A percentile compares a stretch with the other conserved stretches of the same genome.
Conservation (phyloP, 2,329 filamentous ascomycete genomes). For the Mariannaea elegans region DNA sequence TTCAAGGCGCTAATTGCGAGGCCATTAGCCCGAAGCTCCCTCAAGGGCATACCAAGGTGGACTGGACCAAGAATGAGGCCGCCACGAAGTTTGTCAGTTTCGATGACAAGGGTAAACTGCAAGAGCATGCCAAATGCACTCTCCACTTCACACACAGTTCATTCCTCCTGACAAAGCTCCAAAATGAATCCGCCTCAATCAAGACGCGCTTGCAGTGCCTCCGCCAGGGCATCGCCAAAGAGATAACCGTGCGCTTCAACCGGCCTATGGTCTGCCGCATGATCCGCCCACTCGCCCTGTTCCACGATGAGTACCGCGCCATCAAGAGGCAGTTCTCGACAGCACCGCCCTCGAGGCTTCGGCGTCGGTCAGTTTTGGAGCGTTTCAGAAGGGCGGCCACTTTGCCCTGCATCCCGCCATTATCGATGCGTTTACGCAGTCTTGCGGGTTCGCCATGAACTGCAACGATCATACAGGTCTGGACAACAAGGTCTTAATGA, state of each 20-base stretch:
- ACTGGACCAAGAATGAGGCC: slow-evolving; percentile 16
- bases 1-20: neutral
- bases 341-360: slow-evolving; percentile 29
- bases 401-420: slow-evolving; percentile 34
- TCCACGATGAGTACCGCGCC: slow-evolving; percentile 34
- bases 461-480: slow-evolving; percentile 34
- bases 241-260: slow-evolving; percentile 30
- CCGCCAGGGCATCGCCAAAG: slow-evolving; percentile 17
- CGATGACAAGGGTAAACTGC: neutral
- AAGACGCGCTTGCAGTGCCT: neutral
- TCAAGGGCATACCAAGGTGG: neutral
- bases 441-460: slow-evolving; percentile 36
- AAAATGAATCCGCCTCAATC: neutral
- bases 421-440: slow-evolving; percentile 32
- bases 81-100: neutral
- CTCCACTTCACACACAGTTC: neutral
- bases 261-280: slow-evolving; percentile 34
- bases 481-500: slow-evolving; percentile 33
- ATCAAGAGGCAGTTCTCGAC: slow-evolving; percentile 35
- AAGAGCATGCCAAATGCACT: neutral
- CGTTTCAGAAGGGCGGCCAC: slow-evolving; percentile 24
- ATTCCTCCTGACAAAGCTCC: neutral
- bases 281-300: slow-evolving; percentile 31
- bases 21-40: neutral
- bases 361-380: slow-evolving; percentile 28